A percentile compares a stretch with the other conserved stretches of the same genome.
Evolutionary conservation across 345 rosid genomes (phyloP).

Genomic region (Alliaria petiolata): DNA sequence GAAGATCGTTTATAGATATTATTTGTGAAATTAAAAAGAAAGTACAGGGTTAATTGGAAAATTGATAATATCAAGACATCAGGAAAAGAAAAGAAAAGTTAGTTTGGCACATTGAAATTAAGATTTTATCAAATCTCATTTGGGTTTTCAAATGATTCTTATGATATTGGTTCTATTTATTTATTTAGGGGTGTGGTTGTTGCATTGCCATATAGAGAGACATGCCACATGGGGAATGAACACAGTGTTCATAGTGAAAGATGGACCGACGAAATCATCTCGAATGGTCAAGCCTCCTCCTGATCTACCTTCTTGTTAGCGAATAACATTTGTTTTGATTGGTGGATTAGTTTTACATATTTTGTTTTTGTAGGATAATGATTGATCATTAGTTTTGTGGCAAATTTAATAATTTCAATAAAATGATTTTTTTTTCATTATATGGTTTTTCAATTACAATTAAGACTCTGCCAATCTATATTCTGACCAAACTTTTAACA

Average conservation of each 20-base stretch:
- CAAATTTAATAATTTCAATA: too few relatives aligned
- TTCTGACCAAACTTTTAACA: too few relatives aligned
- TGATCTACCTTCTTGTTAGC: conserved; percentile 36
- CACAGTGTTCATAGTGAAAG: conserved; percentile 38
- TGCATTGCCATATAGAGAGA: conserved; percentile 42
- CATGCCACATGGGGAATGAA: conserved; percentile 47
- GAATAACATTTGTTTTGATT: background rate
- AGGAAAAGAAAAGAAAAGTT: background rate
- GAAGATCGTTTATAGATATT: too few relatives aligned
- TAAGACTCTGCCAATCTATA: too few relatives aligned
- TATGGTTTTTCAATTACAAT: too few relatives aligned
- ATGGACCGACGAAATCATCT: conserved; percentile 31
- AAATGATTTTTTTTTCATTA: too few relatives aligned
- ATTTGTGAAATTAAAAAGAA: background rate
- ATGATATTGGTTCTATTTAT: background rate
- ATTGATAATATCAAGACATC: background rate
- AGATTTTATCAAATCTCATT: conserved; percentile 16
- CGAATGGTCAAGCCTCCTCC: conserved; percentile 34
- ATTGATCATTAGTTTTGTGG: too few relatives aligned
- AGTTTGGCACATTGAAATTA: background rate
- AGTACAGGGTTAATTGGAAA: background rate
- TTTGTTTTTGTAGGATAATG: too few relatives aligned
- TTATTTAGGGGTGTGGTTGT: conserved; percentile 37
- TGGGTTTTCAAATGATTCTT: background rate
- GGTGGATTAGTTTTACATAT: too few relatives aligned